Conservation (phyloP, 768 basidiomycete species). For the Serendipita indica region DNA sequence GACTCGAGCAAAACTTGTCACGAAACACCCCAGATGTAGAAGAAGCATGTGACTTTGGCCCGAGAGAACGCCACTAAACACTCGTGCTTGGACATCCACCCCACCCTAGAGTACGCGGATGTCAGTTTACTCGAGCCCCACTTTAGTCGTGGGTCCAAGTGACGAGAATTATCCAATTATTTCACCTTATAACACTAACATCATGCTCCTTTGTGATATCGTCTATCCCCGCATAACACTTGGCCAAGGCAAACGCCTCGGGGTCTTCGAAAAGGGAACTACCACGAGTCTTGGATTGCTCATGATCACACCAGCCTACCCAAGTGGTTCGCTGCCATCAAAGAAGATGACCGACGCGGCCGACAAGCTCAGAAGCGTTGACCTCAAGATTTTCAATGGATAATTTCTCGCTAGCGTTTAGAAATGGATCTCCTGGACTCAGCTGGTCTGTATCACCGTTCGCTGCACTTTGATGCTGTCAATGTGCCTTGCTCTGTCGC, state of each 20-base stretch:
- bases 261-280: not conserved
- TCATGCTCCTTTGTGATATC: not conserved
- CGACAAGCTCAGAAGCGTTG: not conserved
- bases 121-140: not conserved
- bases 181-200: too few relatives aligned
- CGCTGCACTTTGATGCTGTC: not conserved
- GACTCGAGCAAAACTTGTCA: not conserved
- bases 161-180: not conserved
- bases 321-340: not conserved
- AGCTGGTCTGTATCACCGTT: not conserved
- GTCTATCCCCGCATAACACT: not conserved
- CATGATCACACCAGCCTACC: not conserved
- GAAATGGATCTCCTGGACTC: not conserved
- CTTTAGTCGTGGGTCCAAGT: not conserved
- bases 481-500: not conserved
- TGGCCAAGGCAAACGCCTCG: not conserved
- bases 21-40: not conserved
- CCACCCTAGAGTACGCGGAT: not conserved
- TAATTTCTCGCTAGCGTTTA: not conserved
- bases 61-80: not conserved
- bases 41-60: not conserved
- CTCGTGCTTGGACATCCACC: not conserved
- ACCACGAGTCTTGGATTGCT: not conserved
- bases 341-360: not conserved
- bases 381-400: not conserved